phyloP scores from a whole-genome alignment of 768 basidiomycete species.

The Agaricus sinodeliciosus region DNA sequence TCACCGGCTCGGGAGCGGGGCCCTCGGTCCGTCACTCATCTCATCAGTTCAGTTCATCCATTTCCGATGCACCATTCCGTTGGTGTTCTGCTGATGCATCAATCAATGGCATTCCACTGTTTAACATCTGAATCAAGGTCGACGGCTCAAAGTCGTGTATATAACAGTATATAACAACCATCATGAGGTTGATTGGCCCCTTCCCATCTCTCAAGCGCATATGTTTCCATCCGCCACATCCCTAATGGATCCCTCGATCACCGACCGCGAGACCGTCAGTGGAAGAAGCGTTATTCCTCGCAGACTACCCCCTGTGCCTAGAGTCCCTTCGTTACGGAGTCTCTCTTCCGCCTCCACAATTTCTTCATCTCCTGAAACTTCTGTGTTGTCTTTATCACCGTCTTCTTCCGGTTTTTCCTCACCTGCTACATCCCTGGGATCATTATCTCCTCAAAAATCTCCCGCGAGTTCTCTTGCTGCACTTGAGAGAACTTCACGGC shows the following conservation, averaged over 20 bases:
- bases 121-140: too few species aligned
- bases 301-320: constrained; percentile 4
- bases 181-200: too few species aligned
- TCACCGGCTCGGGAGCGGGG: too few species aligned
- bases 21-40: background rate
- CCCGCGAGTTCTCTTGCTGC: background rate
- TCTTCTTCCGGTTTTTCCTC: background rate
- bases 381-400: background rate
- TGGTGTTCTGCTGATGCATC: too few species aligned
- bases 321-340: background rate
- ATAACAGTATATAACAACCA: too few species aligned
- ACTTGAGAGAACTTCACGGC: constrained; percentile 29
- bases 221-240: too few species aligned
- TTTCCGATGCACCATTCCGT: background rate
- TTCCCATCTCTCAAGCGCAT: too few species aligned
- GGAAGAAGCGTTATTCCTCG: constrained; percentile 6
- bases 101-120: too few species aligned
- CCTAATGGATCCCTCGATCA: background rate
- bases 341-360: background rate
- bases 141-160: too few species aligned
- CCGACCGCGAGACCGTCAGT: background rate
- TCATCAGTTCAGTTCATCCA: background rate
- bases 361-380: background rate
- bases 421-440: constrained; percentile 2
- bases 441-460: background rate